Percentiles rank a stretch among this genome's conserved stretches.
Evolutionary conservation across 441 rosid genomes (phyloP).

Genomic region (Corymbia calophylla): DNA sequence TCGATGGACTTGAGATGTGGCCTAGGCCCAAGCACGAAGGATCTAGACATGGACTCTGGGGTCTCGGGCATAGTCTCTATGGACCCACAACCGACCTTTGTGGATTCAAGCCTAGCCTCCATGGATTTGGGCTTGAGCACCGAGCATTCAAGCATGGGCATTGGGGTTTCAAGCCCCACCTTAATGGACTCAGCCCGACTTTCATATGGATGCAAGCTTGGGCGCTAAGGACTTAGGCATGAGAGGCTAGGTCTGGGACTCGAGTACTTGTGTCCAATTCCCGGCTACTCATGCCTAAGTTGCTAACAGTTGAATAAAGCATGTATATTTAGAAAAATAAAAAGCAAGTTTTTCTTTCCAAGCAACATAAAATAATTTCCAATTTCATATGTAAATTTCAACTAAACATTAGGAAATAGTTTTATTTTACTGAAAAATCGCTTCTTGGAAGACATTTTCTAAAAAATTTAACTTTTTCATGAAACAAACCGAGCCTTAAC

Average conservation of each 20-base stretch:
- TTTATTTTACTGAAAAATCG: neutral
- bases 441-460: neutral
- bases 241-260: neutral
- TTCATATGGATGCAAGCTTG: neutral
- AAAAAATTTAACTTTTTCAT: fast-evolving
- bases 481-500: neutral
- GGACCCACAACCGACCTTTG: no score
- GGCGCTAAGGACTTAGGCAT: neutral
- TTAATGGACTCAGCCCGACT: no score
- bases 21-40: neutral
- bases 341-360: neutral
- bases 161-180: no score
- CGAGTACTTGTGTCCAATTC: neutral
- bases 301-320: neutral
- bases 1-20: neutral
- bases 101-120: neutral
- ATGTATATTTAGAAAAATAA: neutral
- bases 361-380: neutral
- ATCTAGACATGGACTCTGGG: neutral
- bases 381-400: neutral
- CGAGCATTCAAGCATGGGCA: no score
- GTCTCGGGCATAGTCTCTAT: neutral
- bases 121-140: neutral
- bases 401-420: neutral
- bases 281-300: neutral